phyloP scores from a whole-genome alignment of 2,329 filamentous ascomycete species.

The Apiospora phragmitis region DNA sequence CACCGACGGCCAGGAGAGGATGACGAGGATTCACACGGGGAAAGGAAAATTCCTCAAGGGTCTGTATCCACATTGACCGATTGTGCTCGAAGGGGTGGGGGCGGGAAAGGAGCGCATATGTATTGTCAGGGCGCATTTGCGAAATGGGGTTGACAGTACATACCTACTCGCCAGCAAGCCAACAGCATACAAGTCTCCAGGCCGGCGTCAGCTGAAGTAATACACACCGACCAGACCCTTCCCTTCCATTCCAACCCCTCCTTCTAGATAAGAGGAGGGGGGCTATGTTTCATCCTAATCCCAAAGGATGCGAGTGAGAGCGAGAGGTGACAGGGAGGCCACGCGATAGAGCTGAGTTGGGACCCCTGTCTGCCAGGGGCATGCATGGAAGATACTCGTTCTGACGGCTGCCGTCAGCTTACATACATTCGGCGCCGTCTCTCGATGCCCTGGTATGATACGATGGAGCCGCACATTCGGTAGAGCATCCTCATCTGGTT shows the following conservation, averaged over 20 bases:
- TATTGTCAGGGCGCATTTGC: neutral
- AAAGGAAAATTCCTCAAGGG: neutral
- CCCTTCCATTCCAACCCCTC: neutral
- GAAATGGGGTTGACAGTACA: neutral
- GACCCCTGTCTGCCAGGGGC: neutral
- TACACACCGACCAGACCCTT: neutral
- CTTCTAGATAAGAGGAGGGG: neutral
- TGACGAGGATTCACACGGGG: neutral
- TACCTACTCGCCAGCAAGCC: neutral
- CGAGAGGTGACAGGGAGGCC: neutral
- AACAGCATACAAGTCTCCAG: neutral
- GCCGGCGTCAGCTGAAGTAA: neutral
- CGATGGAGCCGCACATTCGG: neutral
- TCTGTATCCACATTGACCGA: neutral
- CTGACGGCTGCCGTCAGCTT: neutral
- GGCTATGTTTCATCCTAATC: neutral
- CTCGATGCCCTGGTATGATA: neutral
- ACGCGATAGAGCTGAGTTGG: conserved; percentile 1
- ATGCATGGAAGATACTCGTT: neutral
- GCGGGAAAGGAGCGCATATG: neutral
- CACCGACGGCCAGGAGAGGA: neutral
- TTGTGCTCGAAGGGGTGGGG: neutral
- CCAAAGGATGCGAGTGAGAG: neutral
- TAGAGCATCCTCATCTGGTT: neutral
- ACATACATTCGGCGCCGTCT: neutral